These are phyloP conservation scores for Saccharomycopsis olivae DNA, from an alignment of 805 yeast genomes.

Conservation along the genomic window DNA sequence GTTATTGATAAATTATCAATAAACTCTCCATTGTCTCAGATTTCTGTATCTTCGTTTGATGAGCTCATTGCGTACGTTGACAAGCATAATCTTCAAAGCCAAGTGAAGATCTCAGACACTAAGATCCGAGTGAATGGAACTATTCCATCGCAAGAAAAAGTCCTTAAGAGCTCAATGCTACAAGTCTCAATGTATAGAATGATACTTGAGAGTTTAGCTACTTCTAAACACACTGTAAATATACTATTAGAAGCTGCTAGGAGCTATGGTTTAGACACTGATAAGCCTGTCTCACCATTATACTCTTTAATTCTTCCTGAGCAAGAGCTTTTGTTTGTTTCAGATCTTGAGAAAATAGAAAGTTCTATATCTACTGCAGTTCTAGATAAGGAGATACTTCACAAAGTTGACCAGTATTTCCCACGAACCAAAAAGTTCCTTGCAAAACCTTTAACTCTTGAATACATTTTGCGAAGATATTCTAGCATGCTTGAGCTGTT, in stretches of 20 bases:
- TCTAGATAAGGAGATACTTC: too few species aligned
- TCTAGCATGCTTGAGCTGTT: too few species aligned
- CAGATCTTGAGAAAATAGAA: not conserved
- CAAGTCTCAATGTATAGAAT: conserved; percentile 53
- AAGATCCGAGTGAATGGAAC: conserved; percentile 42
- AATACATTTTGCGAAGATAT: too few species aligned
- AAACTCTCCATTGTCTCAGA: not conserved
- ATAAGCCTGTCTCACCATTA: conserved; percentile 35
- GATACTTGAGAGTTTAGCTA: conserved; percentile 29
- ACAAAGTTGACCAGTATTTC: too few species aligned
- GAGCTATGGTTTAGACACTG: conserved; percentile 38
- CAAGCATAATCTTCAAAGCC: too few species aligned
- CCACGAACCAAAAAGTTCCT: too few species aligned
- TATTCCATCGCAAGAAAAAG: conserved; percentile 41
- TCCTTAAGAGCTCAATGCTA: conserved; percentile 36
- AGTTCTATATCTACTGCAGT: too few species aligned
- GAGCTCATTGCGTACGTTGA: too few species aligned
- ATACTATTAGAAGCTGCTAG: conserved; percentile 36
- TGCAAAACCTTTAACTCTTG: too few species aligned
- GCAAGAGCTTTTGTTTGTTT: not conserved
- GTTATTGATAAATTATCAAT: conserved; percentile 38
- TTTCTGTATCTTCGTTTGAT: too few species aligned
- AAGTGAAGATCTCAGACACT: too few species aligned
- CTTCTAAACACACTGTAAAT: conserved; percentile 26
- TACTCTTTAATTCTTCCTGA: conserved; percentile 24